phyloP scores from a whole-genome alignment of 257 asterid genomes.

The Ajuga chamaepitys region DNA sequence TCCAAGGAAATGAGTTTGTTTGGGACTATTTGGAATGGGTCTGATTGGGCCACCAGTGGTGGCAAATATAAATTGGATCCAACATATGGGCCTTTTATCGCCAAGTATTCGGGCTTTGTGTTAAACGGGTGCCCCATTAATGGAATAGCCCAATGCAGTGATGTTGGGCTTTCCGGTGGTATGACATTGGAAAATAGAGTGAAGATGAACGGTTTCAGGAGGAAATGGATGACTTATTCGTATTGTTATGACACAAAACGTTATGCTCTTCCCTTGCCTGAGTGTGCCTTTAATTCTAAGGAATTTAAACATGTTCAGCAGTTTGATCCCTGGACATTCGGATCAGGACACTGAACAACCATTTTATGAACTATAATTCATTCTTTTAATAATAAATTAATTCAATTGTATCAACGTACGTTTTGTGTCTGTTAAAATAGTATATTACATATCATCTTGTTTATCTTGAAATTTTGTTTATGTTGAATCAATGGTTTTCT shows the following conservation, averaged over 20 bases:
- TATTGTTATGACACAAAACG: constrained; percentile 32
- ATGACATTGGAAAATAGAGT: constrained; percentile 9
- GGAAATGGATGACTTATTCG: constrained; percentile 26
- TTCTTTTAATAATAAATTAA: background rate
- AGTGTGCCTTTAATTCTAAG: constrained; percentile 22
- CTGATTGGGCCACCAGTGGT: constrained; percentile 40
- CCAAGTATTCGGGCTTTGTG: constrained; percentile 26
- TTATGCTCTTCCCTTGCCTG: constrained; percentile 27
- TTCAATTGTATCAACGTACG: background rate
- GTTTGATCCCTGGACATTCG: constrained; percentile 27
- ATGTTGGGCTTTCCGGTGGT: background rate
- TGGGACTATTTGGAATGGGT: constrained; percentile 48
- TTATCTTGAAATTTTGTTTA: too few relatives aligned
- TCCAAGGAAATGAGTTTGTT: constrained; percentile 35
- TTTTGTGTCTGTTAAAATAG: too few relatives aligned
- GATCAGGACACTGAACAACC: background rate
- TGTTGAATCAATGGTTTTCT: too few relatives aligned
- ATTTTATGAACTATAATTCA: background rate
- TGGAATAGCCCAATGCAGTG: background rate
- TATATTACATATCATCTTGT: too few relatives aligned
- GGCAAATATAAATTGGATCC: constrained; percentile 27
- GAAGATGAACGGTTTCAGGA: constrained; percentile 25
- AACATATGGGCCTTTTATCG: constrained; percentile 26
- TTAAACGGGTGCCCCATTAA: constrained; percentile 23
- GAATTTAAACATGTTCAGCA: constrained; percentile 24